Base-by-base conservation (phyloP, 2,329 filamentous ascomycete species). In the Ophiostoma angusticollis region DNA sequence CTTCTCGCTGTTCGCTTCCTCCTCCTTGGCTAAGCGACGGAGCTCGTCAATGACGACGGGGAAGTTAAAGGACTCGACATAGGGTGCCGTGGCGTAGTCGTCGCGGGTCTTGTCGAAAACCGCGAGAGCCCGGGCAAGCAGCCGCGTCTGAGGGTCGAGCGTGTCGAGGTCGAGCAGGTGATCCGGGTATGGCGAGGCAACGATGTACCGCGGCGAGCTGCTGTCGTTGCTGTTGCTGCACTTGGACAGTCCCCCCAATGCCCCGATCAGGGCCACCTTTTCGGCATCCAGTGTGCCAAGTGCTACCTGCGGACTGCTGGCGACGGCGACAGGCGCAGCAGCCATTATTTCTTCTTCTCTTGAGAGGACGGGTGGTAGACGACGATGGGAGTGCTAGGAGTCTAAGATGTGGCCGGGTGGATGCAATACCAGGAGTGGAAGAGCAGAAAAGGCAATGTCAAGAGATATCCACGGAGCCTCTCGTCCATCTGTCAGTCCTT, bases 31-130 rank as follows among this genome's bases (percentile, higher is more conserved):
- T 3, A 86, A 62, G 2, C 62, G 52, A 41, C 61, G 66, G 37
- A 91, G 59, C 23, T 70, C 61, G 4, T 62, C 58, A 9, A 91
- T 63, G 12, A 85, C 67, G 30, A 71, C 61, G 3, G 56, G 45
- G 78, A 84, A 91, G 58, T 93, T 93, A 62, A 94, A 87, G 0
- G 76, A 76, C 2, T 78, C 70, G 4, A 65, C 58, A 58, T 93
- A 94, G 0, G 72, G 64, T 1, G 78, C 76, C 1, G 77, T 86
- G 41, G 85, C 83, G 59, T 93, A 94, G 54, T 86, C 78, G 7
- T 66, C 55, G 2, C 76, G 71, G 14, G 75, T 61, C 27, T 74
- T 73, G 43, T 64, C 65, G 47, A 94, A 65, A 12, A 64, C 62
- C 21, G 72, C 72, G 43, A 94, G 64, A 1, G 85, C 81, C 43